Base-by-base conservation (phyloP, 306 rosid genomes). In the Cicer pinnatifidum region DNA sequence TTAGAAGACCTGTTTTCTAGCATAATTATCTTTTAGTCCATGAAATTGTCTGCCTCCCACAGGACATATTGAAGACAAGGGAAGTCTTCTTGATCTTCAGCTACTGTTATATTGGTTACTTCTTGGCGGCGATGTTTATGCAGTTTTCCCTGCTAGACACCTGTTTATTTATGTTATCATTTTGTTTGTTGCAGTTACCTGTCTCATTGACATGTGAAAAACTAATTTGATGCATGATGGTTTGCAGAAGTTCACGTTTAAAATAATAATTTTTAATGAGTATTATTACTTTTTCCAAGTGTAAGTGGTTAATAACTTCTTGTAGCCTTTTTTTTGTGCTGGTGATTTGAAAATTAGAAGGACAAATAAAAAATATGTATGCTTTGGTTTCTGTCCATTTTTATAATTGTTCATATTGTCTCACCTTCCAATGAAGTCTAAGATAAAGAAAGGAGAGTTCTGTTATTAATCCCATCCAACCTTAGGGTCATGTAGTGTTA, bases 181-280 rank as follows among this genome's bases (percentile, higher is more conserved):
- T 72, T 48, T 56, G 58, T 75, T 41, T 41, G 43, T 48, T 75
- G 68, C 47, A 74, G 45, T 59, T 75, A 48, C 20, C 1, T 80
- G 67, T 75, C 61, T 79, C 63, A 75, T 75, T 54, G 11, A 54
- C 81, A 72, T 23, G 73, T 79, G 82, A 79, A 70, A 11, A 58
- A 75, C 61, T 40, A 74, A 33, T 60, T 77, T 77, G 13, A 8
- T 56, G 52, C 76, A 35, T 12, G 57, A 16, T 67, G 50, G 39
- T 68, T 48, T 66, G 39, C 39, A 51, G 47, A 79, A 66, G 12
- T 9, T 66, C 59, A 64, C 35, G 54, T 73, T 80, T 6, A 39
- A 73, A 74, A 66, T 10, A n/a, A 52, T n/a, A 13, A 0, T 45
- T 43, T 74, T 11, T 41, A 5, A 41, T 45, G 54, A 60, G 58